Evolutionary conservation across 306 rosid species (phyloP).

Genomic region (Castanea sativa): DNA sequence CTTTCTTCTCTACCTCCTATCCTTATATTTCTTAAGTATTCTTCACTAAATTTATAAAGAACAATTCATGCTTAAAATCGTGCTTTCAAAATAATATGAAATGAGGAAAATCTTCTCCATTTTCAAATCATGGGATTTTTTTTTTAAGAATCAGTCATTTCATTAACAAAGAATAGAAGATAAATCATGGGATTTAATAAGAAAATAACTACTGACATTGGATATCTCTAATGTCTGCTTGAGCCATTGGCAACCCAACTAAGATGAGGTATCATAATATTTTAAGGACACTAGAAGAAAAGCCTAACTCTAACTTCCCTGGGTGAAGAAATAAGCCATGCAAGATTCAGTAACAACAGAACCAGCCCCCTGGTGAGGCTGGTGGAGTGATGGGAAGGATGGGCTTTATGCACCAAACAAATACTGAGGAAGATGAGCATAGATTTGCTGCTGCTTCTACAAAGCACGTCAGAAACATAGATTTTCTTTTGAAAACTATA

Average conservation of each 20-base stretch:
- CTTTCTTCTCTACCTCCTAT: background rate
- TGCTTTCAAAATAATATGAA: background rate
- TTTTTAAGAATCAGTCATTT: too few relatives aligned
- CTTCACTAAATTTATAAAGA: background rate
- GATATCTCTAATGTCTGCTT: background rate
- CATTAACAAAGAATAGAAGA: too few relatives aligned
- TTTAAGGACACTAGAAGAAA: background rate
- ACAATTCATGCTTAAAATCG: background rate
- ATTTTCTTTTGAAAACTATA: background rate
- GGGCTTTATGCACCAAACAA: background rate
- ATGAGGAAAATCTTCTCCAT: background rate
- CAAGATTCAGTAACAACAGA: background rate
- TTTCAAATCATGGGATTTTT: background rate
- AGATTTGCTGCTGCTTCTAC: background rate
- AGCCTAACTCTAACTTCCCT: background rate
- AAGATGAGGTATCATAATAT: background rate
- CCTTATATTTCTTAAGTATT: background rate
- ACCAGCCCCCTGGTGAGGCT: background rate
- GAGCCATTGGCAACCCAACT: background rate
- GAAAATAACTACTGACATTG: background rate
- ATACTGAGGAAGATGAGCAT: background rate
- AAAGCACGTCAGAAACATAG: background rate
- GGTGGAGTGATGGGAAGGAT: background rate
- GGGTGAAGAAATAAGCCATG: background rate
- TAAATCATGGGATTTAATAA: background rate